phyloP scores from a whole-genome alignment of 441 rosid species.

The Biscutella laevigata region DNA sequence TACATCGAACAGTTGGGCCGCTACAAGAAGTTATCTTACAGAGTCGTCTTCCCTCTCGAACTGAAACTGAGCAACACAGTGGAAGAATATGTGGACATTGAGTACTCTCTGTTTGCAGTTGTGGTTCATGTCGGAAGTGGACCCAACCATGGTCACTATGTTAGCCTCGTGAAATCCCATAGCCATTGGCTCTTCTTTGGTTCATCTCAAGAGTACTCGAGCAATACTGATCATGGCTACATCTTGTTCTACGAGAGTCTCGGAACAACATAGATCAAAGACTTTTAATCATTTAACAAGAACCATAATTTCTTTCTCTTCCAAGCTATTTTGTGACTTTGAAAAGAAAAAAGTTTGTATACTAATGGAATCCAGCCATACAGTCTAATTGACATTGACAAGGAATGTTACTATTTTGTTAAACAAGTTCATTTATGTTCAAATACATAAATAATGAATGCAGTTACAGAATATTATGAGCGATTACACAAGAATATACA shows the following conservation, averaged over 20 bases:
- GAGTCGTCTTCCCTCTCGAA: slow-evolving; percentile 81
- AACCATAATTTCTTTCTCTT: background rate
- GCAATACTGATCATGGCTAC: slow-evolving; percentile 86
- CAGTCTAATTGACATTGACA: too few relatives aligned
- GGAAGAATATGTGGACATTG: slow-evolving; percentile 60
- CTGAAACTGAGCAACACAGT: slow-evolving; percentile 79
- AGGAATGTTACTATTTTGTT: slow-evolving; percentile 6
- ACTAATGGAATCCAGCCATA: slow-evolving; percentile 12
- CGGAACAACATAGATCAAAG: slow-evolving; percentile 9
- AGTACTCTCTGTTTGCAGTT: slow-evolving; percentile 84
- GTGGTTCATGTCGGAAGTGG: slow-evolving; percentile 96
- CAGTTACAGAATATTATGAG: slow-evolving; percentile 5
- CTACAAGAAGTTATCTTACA: slow-evolving; percentile 77
- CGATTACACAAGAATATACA: slow-evolving; percentile 23
- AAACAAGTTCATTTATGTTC: slow-evolving; percentile 2
- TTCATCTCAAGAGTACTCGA: slow-evolving; percentile 78
- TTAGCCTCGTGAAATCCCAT: slow-evolving; percentile 84
- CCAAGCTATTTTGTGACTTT: background rate
- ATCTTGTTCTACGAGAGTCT: slow-evolving; percentile 83
- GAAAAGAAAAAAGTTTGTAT: background rate
- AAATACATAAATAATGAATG: slow-evolving; percentile 6
- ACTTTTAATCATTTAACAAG: background rate
- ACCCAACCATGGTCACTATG: slow-evolving; percentile 90
- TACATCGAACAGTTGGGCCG: slow-evolving; percentile 86
- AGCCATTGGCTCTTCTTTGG: slow-evolving; percentile 91